Percentiles rank a stretch among this genome's conserved stretches.
Evolutionary conservation across 176 grass and related monocot genomes (phyloP).

Genomic region (Bothriochloa decipiens): DNA sequence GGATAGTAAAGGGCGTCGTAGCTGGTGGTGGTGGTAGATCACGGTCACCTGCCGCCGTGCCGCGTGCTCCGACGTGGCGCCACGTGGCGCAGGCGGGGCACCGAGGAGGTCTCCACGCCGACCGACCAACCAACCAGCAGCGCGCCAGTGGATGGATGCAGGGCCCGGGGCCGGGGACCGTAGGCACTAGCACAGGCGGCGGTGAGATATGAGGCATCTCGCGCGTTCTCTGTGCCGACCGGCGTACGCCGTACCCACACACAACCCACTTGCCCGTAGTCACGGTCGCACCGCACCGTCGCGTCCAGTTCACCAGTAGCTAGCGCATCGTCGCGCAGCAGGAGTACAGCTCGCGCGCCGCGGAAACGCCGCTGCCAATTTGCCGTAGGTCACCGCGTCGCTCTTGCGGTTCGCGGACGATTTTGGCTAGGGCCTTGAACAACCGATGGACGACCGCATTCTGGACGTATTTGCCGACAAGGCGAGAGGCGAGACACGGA

Average conservation of each 20-base stretch:
- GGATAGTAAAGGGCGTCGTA: neutral
- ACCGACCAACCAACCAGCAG: neutral
- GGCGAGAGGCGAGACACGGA: neutral
- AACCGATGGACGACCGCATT: neutral
- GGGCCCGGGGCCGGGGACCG: too few relatives aligned
- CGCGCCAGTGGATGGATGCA: neutral
- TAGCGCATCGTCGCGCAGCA: neutral
- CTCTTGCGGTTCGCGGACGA: neutral
- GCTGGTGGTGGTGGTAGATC: neutral
- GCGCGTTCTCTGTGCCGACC: constrained; percentile 12
- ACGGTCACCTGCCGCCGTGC: neutral
- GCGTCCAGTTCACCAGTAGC: too few relatives aligned
- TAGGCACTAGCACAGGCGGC: too few relatives aligned
- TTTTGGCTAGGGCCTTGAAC: neutral
- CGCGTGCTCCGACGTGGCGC: neutral
- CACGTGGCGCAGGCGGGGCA: neutral
- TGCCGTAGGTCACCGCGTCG: too few relatives aligned
- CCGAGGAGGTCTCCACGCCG: neutral
- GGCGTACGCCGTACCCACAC: too few relatives aligned
- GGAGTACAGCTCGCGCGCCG: neutral
- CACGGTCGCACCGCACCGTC: neutral
- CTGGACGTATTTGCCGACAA: constrained; percentile 10
- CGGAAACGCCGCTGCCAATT: neutral
- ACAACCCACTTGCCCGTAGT: neutral
- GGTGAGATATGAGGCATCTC: neutral